Base-by-base conservation (phyloP, 179 eudicot species). In the Silene noctiflora region DNA sequence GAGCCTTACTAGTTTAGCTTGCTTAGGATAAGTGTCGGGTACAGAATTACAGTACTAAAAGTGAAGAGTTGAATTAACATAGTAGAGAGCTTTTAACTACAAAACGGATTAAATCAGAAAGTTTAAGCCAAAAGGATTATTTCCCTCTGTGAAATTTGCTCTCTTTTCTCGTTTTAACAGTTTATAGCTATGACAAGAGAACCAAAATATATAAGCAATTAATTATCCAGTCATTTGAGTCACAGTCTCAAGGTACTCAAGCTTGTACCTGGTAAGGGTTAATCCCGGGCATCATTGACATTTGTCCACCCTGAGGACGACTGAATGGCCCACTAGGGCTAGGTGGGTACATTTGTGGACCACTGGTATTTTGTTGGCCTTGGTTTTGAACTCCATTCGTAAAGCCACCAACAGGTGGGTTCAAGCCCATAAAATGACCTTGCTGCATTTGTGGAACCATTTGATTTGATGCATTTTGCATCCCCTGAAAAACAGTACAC, bases 251-350 rank as follows among this genome's bases (percentile, higher is more conserved):
- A 51, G 58, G 46, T 39, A 39, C 4, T 60, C 69, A 63, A 27
- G 39, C 6, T 58, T 27, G 73, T 85, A 91, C 99, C 99, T 95
- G 99, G 78, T 83, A 95, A 51, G 97, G 93, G 73, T 88, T 90
- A 27, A 85, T 88, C 77, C 99, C 97, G 29, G 97, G 97, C 91
- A 93, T 89, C 83, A 91, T 87, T 21, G 86, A 90, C 91, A 88
- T 86, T 74, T 88, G 94, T 65, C 91, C 94, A 79, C 77, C 87
- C 85, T 90, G 99, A 20, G 97, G 95, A 80, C 98, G 92, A 80
- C 82, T 88, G 76, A 91, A 95, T 71, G 86, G 82, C 59, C 91
- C 90, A 17, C 74, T 86, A 53, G 89, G 89, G 20, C 74, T 86
- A 58, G 89, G 89, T 19, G 86, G 88, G 84, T 83, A 95, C 91